Evolutionary conservation across 345 rosid genomes (phyloP), one percentile per base, ranked within the genome.

Genomic region (Acer yangbiense): DNA sequence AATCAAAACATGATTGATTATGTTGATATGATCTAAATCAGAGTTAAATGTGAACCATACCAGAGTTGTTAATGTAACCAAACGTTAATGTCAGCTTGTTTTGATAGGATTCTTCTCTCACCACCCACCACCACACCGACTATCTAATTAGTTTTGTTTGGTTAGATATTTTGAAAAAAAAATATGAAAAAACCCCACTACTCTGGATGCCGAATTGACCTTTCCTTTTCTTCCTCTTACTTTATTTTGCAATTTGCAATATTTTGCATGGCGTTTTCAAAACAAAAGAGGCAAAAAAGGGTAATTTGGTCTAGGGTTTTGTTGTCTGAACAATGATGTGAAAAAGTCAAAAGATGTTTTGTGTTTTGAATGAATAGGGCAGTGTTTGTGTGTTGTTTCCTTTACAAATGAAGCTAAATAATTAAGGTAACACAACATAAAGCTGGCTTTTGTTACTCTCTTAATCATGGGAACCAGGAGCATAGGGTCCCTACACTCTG

Each of bases 31-130:
- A 43, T 43, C 29, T 35, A 21, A 20, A 55, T 46, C 68, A 62
- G 58, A 54, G 72, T 74, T 69, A 71, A 72, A 23, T 50, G 60
- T 44, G 73, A 43, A 78, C 32, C n/a, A 39, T 44, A 65, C 63
- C 78, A 64, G 57, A 74, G 73, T 72, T 77, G 69, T 78, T 25
- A 41, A 65, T 78, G 71, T 65, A 52, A 79, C 85, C 83, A 74
- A 77, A 62, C 68, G 20, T 27, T 46, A 6, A 71, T 65, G 17
- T 72, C 78, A 69, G 62, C 76, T 73, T 73, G 76, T 68, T 64
- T 23, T 65, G 69, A 69, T 29, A 50, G 58, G 72, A 75, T 76
- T 39, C 72, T 29, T 11, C 11, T 20, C 27, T 55, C n/a, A 60
- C 64, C 65, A 35, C 39, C 39, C 39, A 35, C 39, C 39, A 35